phyloP scores from a whole-genome alignment of 2,329 filamentous ascomycete species.

The Fusarium anguioides region DNA sequence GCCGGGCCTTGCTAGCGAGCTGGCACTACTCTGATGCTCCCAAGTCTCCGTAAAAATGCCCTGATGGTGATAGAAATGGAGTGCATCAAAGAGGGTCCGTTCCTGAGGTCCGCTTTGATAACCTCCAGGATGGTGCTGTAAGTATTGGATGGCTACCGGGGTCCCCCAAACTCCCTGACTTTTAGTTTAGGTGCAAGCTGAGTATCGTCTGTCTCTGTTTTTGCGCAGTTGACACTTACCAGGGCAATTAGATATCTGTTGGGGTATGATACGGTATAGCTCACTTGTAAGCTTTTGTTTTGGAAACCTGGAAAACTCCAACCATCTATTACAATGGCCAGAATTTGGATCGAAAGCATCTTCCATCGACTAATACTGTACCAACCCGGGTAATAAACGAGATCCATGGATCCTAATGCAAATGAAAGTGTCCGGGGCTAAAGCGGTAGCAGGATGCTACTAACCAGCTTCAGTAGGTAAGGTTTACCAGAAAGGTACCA shows the following conservation, averaged over 20 bases:
- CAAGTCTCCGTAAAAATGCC: slow-evolving; percentile 18
- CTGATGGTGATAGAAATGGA: slow-evolving; percentile 26
- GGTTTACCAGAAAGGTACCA: slow-evolving; percentile 18
- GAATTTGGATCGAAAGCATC: neutral
- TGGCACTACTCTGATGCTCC: slow-evolving; percentile 6
- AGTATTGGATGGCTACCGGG: slow-evolving; percentile 9
- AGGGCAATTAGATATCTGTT: neutral
- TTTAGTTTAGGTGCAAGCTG: slow-evolving; percentile 14
- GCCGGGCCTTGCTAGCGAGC: neutral
- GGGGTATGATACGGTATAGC: neutral
- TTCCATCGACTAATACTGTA: neutral
- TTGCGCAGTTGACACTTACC: neutral
- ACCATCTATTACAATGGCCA: neutral
- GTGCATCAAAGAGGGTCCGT: slow-evolving; percentile 24
- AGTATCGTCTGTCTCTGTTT: neutral
- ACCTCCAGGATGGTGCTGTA: slow-evolving; percentile 23
- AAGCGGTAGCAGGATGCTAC: slow-evolving; percentile 21
- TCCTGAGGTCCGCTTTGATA: slow-evolving; percentile 32
- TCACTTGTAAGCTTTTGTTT: neutral
- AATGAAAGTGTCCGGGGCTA: slow-evolving; percentile 32
- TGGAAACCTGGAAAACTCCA: neutral
- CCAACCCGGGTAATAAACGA: slow-evolving; percentile 13
- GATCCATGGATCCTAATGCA: slow-evolving; percentile 14
- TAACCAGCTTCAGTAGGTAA: slow-evolving; percentile 25
- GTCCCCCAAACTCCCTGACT: slow-evolving; percentile 11